Evolutionary conservation across 1,139 yeast species (phyloP), one percentile per base, ranked within the genome.

Genomic region (Saccharomycopsis crataegensis): DNA sequence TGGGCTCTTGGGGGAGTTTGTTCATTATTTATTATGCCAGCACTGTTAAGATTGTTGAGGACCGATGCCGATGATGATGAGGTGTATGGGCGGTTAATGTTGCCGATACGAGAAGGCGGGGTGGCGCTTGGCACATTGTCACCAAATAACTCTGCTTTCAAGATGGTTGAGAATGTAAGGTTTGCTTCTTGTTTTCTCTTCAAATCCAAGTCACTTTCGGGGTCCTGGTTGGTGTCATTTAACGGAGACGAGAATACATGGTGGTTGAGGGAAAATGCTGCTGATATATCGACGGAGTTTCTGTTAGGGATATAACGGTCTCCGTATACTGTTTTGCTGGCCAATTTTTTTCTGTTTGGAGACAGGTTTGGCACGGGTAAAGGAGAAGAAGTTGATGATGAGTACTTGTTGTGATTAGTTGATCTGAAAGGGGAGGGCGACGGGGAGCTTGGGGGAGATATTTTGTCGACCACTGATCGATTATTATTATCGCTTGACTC

Each of bases 91-190:
- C 7, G 14, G 49, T 40, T 17, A 34, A 6, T 14, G 43, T n/a
- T 34, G 43, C 41, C 16, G 42, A 36, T 52, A 34, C 45, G 50
- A 48, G 42, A 40, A 22, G 60, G 56, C 6, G 69, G 63, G 1
- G 78, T 68, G 3, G 80, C 78, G 68, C 75, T 72, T 1, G 90
- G 89, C 1, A 86, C 82, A 57, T 86, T 80, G 63, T 86, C 94
- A 8, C 98, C 98, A 73, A 93, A 93, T 45, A 93, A 71, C 66
- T 93, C 99, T 36, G 95, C 89, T 62, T 88, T 86, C 44, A 93
- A 70, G 6, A 94, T 86, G 0, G 94, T 82, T 49, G 91, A 83
- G 67, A 91, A 94, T 0, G 96, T 88, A 60, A 86, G 72, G 64
- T 88, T 88, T 2, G 97, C 96, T 62, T 87, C 96, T 60, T 83